Percentiles rank a stretch among this genome's conserved stretches.
phyloP scores from a whole-genome alignment of 495 filamentous ascomycete species.

The Cetradonia linearis region DNA sequence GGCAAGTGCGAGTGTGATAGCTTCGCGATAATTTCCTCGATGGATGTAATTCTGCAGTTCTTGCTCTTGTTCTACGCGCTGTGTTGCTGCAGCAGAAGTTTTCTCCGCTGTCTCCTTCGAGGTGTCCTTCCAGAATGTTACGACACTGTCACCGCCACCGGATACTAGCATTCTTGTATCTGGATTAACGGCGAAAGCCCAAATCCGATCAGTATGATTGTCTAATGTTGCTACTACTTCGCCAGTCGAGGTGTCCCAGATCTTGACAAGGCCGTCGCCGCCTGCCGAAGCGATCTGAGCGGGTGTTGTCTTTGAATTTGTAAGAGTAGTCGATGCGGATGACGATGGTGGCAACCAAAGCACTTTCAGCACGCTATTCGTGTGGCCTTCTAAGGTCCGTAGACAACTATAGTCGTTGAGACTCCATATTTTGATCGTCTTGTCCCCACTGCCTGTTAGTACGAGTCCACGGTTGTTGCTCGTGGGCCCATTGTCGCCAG shows the following conservation, averaged over 20 bases:
- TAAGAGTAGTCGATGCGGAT: slow-evolving; percentile 27
- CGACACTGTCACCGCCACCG: slow-evolving; percentile 75
- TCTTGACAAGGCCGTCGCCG: slow-evolving; percentile 91
- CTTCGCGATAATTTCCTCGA: slow-evolving; percentile 73
- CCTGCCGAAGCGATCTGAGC: slow-evolving; percentile 73
- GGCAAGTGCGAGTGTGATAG: slow-evolving; percentile 80
- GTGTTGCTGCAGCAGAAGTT: slow-evolving; percentile 55
- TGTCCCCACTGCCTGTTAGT: slow-evolving; percentile 85
- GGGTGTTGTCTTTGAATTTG: slow-evolving; percentile 31
- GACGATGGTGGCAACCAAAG: slow-evolving; percentile 63
- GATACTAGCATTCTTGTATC: slow-evolving; percentile 59
- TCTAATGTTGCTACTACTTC: slow-evolving; percentile 82
- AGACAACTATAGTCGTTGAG: slow-evolving; percentile 87
- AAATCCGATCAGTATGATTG: slow-evolving; percentile 90
- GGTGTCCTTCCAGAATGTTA: slow-evolving; percentile 94
- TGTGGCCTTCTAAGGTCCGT: slow-evolving; percentile 90
- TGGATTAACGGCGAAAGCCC: slow-evolving; percentile 70
- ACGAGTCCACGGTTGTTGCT: slow-evolving; percentile 60
- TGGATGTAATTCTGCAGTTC: slow-evolving; percentile 85
- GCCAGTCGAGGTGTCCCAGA: slow-evolving; percentile 77
- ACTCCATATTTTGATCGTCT: slow-evolving; percentile 93
- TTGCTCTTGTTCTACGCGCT: slow-evolving; percentile 86
- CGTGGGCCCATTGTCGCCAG: slow-evolving; percentile 55
- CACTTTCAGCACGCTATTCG: slow-evolving; percentile 87
- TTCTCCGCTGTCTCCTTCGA: slow-evolving; percentile 67